Evolutionary conservation across 108 stramenopile species (phyloP).

Genomic region (Nannochloropsis gaditana): DNA sequence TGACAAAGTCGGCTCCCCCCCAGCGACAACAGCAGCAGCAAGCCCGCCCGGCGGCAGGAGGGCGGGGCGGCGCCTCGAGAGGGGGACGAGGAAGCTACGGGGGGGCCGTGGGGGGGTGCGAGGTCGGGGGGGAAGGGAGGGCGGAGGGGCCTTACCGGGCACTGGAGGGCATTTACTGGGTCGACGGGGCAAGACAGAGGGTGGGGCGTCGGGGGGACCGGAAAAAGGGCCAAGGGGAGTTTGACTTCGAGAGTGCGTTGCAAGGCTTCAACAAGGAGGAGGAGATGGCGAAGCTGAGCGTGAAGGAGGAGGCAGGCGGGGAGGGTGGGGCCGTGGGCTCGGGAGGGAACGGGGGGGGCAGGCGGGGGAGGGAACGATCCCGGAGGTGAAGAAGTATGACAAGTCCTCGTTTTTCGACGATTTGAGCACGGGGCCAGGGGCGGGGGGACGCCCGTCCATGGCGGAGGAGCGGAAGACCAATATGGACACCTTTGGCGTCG

Average conservation of each 20-base stretch:
- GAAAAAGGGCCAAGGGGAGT: neutral
- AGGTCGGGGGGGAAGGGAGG: neutral
- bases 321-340: neutral
- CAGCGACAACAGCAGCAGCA: slow-evolving; percentile 8
- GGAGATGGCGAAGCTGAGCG: slow-evolving; percentile 28
- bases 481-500: slow-evolving; percentile 55
- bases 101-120: neutral
- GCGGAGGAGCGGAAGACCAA: slow-evolving; percentile 50
- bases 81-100: neutral
- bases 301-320: neutral
- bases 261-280: neutral
- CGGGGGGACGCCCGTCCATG: slow-evolving; percentile 27
- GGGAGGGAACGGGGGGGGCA: neutral
- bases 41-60: neutral
- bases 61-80: neutral
- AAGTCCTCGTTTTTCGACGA: slow-evolving; percentile 53
- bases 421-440: slow-evolving; percentile 34
- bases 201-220: neutral
- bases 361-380: neutral
- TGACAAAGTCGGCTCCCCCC: neutral
- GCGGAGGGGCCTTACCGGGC: neutral
- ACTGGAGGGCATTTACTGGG: neutral
- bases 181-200: neutral
- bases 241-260: neutral
- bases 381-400: slow-evolving; percentile 45